Evolutionary conservation across 352 stramenopile genomes (phyloP), one percentile per base, ranked within the genome.

Genomic region (Globisporangium acanthophoron): DNA sequence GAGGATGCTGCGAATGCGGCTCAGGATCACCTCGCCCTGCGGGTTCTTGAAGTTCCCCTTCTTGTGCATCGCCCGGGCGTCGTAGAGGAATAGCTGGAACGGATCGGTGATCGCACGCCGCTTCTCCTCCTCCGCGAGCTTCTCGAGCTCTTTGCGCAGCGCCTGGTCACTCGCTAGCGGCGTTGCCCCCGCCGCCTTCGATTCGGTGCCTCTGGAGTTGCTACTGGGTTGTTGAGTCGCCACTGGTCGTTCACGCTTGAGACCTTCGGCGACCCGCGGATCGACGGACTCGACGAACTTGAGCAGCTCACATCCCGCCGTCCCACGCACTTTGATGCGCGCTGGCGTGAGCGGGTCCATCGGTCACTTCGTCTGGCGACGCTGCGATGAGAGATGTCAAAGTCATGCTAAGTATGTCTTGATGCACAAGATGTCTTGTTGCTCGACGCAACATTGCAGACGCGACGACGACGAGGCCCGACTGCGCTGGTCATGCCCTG

Each of bases 41-140:
- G 68, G 70, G n/a, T 67, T 70, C 21, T 80, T 85, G 44, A 92
- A 92, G 45, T 85, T 86, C 33, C 82, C 79, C 40, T 76, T 77
- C 48, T 76, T 78, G 54, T 86, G 65, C 59, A 85, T 64, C 1
- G 66, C 71, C 35, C 77, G 85, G 45, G 83, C 73, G 37, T 92
- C 82, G 54, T 81, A 87, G 20, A 92, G 66, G 16, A 92, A 70
- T 12, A 64, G 54, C 57, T 89, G 76, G 59, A 88, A 88, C 16
- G 76, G 58, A 20, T 92, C 76, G 0, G 72, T 85, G 47, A 89
- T 90, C 1, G 61, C 65, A 1, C 59, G 59, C 11, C 79, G 78
- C 54, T 74, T 87, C 62, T 92, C 76, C 8, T 87, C 74, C 60
- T 92, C 82, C 15, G 89, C 50, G n/a, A 88, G 61, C 9, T 71